A percentile compares a stretch with the other conserved stretches of the same genome.
phyloP scores from a whole-genome alignment of 192 early-diverging fungal species.

The Funneliformis mosseae region DNA sequence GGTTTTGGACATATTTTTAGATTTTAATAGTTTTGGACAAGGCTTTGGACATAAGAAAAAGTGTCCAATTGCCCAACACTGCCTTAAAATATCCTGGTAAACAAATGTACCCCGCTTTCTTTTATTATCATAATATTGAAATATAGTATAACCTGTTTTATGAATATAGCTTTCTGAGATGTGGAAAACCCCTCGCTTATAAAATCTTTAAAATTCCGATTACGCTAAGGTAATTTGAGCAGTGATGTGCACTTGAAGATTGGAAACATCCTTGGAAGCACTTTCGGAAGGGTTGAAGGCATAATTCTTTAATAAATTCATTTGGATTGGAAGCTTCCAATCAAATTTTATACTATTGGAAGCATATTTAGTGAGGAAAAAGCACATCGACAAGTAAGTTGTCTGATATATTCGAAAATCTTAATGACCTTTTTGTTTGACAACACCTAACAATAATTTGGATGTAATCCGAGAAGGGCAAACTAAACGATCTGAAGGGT shows the following conservation, averaged over 20 bases:
- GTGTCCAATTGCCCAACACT: too few relatives aligned
- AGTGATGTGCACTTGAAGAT: too few relatives aligned
- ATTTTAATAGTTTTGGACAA: too few relatives aligned
- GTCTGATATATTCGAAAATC: neutral
- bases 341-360: too few relatives aligned
- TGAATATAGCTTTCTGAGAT: slow-evolving; percentile 30
- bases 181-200: slow-evolving; percentile 2
- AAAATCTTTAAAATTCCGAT: slow-evolving; percentile 33
- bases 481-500: slow-evolving; percentile 11
- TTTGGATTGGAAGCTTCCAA: too few relatives aligned
- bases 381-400: neutral
- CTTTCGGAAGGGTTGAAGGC: too few relatives aligned
- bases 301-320: too few relatives aligned
- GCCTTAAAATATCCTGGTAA: neutral
- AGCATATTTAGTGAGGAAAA: neutral
- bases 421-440: neutral
- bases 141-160: neutral
- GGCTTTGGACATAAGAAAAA: too few relatives aligned
- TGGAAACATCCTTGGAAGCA: too few relatives aligned
- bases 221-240: slow-evolving; percentile 24
- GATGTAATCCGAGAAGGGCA: neutral
- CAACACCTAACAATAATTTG: slow-evolving; percentile 1
- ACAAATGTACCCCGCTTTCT: neutral
- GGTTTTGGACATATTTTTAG: too few relatives aligned
- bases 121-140: neutral